Evolutionary conservation across 805 yeast species (phyloP).

Genomic region (Alloascoidea africana): DNA sequence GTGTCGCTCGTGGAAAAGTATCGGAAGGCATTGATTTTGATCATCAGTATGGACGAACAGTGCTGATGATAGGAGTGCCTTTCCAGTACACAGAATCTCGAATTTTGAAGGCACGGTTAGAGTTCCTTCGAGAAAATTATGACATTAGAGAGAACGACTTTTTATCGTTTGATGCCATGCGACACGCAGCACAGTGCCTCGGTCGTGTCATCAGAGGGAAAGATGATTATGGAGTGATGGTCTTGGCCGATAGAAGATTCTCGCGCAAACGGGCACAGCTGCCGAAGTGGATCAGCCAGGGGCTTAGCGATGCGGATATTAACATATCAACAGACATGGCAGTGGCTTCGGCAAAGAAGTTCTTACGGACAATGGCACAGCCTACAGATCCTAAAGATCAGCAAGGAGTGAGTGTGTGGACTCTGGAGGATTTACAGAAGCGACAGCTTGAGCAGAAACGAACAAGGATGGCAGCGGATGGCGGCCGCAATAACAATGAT

Average conservation of each 20-base stretch:
- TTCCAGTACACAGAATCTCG: constrained; percentile 97
- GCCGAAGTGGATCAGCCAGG: constrained; percentile 97
- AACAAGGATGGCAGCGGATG: constrained; percentile 8
- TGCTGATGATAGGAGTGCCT: constrained; percentile 96
- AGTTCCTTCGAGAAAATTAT: constrained; percentile 82
- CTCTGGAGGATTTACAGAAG: constrained; percentile 43
- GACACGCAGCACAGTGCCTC: constrained; percentile 98
- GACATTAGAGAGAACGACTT: constrained; percentile 91
- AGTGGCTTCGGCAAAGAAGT: constrained; percentile 83
- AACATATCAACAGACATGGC: constrained; percentile 97
- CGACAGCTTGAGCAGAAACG: constrained; percentile 38
- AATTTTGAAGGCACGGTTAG: constrained; percentile 86
- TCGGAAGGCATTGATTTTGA: constrained; percentile 99
- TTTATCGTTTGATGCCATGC: constrained; percentile 95
- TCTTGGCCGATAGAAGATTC: constrained; percentile 88
- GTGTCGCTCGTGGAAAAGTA: constrained; percentile 98
- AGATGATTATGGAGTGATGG: constrained; percentile 98
- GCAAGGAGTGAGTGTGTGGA: constrained; percentile 94
- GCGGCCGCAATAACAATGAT: constrained; percentile 15
- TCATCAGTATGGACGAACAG: constrained; percentile 95
- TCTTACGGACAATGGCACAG: constrained; percentile 86
- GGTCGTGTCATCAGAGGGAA: constrained; percentile 97
- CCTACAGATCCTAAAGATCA: constrained; percentile 82
- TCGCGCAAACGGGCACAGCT: constrained; percentile 72
- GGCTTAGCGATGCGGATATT: constrained; percentile 77